Percentiles rank a stretch among this genome's conserved stretches.
phyloP scores from a whole-genome alignment of 306 rosid species.

The Vigna unguiculata region DNA sequence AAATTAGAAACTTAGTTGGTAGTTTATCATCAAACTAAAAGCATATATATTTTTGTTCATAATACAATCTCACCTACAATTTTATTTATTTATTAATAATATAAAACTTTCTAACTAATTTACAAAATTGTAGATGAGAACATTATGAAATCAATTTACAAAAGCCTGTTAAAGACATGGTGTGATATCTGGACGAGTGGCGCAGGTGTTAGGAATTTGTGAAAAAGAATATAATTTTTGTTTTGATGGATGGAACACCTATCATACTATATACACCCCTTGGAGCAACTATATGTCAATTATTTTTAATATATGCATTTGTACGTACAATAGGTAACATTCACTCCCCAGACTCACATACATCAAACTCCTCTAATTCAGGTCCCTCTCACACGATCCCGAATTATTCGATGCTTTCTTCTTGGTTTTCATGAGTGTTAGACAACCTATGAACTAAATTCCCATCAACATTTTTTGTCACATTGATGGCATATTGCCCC shows the following conservation, averaged over 20 bases:
- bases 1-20: no score
- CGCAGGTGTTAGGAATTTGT: no score
- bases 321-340: background rate
- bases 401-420: background rate
- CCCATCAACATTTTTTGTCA: background rate
- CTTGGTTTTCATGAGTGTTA: background rate
- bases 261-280: background rate
- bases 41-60: no score
- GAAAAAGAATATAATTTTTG: background rate
- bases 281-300: background rate
- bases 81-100: no score
- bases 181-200: no score
- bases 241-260: background rate
- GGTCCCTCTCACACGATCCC: background rate
- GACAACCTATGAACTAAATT: slow-evolving; percentile 31
- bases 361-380: background rate
- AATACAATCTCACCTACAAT: no score
- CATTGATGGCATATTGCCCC: background rate
- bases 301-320: background rate
- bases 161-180: no score
- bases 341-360: background rate
- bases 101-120: no score
- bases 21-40: no score
- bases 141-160: no score
- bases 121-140: no score